Evolutionary conservation across 2,329 filamentous ascomycete species (phyloP).

Genomic region (Lasiodiplodia sp.): DNA sequence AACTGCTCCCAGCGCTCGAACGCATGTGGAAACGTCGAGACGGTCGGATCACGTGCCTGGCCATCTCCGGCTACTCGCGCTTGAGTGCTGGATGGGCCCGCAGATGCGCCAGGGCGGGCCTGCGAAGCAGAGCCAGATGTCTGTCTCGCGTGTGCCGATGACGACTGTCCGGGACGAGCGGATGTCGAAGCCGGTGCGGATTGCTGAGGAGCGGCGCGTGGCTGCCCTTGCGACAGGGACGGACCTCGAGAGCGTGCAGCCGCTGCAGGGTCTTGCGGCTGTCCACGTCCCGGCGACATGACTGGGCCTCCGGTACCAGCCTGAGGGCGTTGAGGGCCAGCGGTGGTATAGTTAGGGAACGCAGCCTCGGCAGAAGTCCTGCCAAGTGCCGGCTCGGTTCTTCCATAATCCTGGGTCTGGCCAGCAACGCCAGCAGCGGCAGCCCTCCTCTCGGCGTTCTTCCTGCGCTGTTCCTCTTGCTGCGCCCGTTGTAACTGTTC

Average conservation of each 20-base stretch:
- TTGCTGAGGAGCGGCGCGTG: conserved; percentile 41
- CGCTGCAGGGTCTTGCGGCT: conserved; percentile 16
- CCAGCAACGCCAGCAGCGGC: conserved; percentile 61
- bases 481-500: conserved; percentile 61
- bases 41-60: conserved; percentile 45
- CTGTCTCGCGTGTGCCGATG: conserved; percentile 40
- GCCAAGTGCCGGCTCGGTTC: conserved; percentile 17
- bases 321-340: conserved; percentile 13
- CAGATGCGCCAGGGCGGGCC: conserved; percentile 41
- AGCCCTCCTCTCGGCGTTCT: conserved; percentile 67
- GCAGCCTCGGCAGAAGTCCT: conserved; percentile 19
- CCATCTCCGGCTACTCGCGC: conserved; percentile 38
- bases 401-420: conserved; percentile 31
- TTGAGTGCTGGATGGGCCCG: conserved; percentile 34
- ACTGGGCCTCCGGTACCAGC: conserved; percentile 20
- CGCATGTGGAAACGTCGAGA: conserved; percentile 87
- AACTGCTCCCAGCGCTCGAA: conserved; percentile 98
- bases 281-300: conserved; percentile 16
- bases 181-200: conserved; percentile 35
- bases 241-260: conserved; percentile 25
- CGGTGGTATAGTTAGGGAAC: conserved; percentile 12
- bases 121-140: conserved; percentile 41
- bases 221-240: conserved; percentile 44
- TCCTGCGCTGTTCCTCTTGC: conserved; percentile 58
- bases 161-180: conserved; percentile 5